Percentiles rank a stretch among this genome's conserved stretches.
Conservation (phyloP, 2,329 filamentous ascomycete species). For the Lecanosticta acicola region DNA sequence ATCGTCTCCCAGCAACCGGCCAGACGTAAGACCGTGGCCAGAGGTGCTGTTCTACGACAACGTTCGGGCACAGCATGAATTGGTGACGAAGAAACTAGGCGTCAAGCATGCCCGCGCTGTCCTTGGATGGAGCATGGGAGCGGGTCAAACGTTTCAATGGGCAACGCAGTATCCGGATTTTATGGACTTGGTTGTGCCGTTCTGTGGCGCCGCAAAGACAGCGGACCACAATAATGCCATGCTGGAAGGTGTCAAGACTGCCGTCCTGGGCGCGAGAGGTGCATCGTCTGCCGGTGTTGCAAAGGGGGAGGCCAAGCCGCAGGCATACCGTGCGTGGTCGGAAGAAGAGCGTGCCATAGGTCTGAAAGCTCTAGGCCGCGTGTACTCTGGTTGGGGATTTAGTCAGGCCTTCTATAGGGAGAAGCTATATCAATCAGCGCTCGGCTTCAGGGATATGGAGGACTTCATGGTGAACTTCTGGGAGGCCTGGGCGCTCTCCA, state of each 20-base stretch:
- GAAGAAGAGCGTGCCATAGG: conserved; percentile 50
- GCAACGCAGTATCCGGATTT: conserved; percentile 45
- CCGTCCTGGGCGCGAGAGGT: conserved; percentile 55
- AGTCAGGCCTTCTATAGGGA: conserved; percentile 73
- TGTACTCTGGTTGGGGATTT: conserved; percentile 77
- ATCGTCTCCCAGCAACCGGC: conserved; percentile 58
- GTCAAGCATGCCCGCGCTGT: conserved; percentile 58
- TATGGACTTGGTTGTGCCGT: conserved; percentile 60
- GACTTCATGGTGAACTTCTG: conserved; percentile 71
- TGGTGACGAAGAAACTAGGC: conserved; percentile 59
- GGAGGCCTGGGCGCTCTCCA: conserved; percentile 67
- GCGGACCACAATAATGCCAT: conserved; percentile 64
- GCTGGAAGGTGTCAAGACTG: conserved; percentile 58
- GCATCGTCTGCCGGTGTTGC: conserved; percentile 49
- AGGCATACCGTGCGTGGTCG: conserved; percentile 22
- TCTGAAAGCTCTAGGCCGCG: conserved; percentile 60
- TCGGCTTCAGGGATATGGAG: conserved; percentile 64
- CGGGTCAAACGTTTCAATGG: conserved; percentile 51
- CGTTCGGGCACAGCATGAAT: conserved; percentile 59
- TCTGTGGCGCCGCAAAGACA: conserved; percentile 61
- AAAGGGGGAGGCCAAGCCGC: conserved; percentile 40
- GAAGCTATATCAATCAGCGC: conserved; percentile 57
- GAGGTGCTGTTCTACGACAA: conserved; percentile 63
- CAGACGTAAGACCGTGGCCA: conserved; percentile 52
- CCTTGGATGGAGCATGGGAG: conserved; percentile 67